Conservation (phyloP, 257 asterid species). For the Petunia secreta region DNA sequence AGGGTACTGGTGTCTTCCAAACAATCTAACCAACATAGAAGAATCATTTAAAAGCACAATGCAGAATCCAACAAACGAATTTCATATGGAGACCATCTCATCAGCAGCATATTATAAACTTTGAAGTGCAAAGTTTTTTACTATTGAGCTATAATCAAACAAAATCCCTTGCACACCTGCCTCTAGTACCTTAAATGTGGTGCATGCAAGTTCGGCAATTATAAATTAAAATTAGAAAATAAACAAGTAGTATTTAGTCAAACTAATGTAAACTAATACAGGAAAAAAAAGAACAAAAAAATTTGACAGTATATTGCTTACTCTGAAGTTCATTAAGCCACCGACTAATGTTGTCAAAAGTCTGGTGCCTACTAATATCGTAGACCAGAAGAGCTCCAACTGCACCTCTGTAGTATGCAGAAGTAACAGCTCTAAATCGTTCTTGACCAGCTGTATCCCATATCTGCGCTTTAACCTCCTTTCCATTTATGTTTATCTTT, state of each 20-base stretch:
- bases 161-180: constrained; percentile 3
- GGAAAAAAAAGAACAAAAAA: not conserved
- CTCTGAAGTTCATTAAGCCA: constrained; percentile 99
- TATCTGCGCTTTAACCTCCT: constrained; percentile 93
- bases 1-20: not conserved
- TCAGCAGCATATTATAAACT: not conserved
- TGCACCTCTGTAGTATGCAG: constrained; percentile 95
- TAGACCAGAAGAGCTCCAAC: constrained; percentile 97
- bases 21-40: not conserved
- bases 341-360: constrained; percentile 77
- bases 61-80: not conserved
- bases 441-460: constrained; percentile 99
- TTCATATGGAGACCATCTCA: not conserved
- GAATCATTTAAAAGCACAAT: not conserved
- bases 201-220: not conserved
- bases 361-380: constrained; percentile 87
- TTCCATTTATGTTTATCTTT: constrained; percentile 77
- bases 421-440: constrained; percentile 97
- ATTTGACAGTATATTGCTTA: constrained; percentile 42
- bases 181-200: not conserved
- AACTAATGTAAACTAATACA: not conserved
- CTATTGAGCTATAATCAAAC: constrained; percentile 8
- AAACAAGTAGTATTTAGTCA: not conserved
- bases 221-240: constrained; percentile 6
- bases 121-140: not conserved